Conservation (phyloP, 495 filamentous ascomycete species). For the Aspergillus incahuasiensis region DNA sequence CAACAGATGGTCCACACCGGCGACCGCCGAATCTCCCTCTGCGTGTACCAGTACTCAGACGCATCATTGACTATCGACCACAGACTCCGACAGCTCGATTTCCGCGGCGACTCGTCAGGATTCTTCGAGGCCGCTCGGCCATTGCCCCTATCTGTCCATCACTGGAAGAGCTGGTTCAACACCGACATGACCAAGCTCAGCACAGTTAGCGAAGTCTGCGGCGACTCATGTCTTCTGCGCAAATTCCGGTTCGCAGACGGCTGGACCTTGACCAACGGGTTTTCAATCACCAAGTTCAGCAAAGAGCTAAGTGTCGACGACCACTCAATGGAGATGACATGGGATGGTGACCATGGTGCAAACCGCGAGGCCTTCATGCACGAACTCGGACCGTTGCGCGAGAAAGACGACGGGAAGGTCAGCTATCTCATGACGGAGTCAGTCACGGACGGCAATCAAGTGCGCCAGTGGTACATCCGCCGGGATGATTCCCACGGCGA, state of each 20-base stretch:
- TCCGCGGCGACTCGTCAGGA: conserved; percentile 46
- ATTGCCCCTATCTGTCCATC: conserved; percentile 51
- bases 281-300: conserved; percentile 50
- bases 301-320: conserved; percentile 27
- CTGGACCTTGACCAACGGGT: conserved; percentile 56
- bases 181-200: conserved; percentile 46
- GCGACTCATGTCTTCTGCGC: conserved; percentile 52
- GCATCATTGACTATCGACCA: conserved; percentile 48
- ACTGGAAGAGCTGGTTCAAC: conserved; percentile 56
- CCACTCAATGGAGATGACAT: conserved; percentile 43
- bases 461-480: conserved; percentile 40
- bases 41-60: conserved; percentile 47
- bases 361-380: conserved; percentile 37
- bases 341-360: conserved; percentile 40
- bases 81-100: conserved; percentile 50
- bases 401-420: conserved; percentile 35
- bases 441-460: conserved; percentile 24
- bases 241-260: conserved; percentile 53
- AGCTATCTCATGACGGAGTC: conserved; percentile 34
- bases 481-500: conserved; percentile 33
- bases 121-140: conserved; percentile 53
- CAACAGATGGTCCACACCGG: conserved; percentile 39
- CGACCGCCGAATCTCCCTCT: conserved; percentile 48
- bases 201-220: conserved; percentile 49
- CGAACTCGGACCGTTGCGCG: conserved; percentile 39